Evolutionary conservation across 129 eudicot genomes (phyloP), one percentile per base, ranked within the genome.

Genomic region (Pittosporum tobira): DNA sequence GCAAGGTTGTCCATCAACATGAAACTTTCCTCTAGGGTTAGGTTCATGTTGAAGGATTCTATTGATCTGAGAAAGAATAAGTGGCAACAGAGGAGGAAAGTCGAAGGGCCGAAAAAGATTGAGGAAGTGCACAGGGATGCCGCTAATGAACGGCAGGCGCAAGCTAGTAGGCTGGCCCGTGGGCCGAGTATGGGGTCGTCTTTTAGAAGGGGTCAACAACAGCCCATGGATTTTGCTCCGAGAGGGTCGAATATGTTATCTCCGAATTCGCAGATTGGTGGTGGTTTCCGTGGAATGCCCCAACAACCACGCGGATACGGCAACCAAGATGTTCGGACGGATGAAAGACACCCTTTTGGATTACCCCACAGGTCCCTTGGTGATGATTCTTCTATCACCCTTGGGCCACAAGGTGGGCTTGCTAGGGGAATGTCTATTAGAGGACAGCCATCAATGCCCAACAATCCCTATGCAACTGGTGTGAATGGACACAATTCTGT

Each of bases 331-430:
- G 67, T 57, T 2, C 73, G 94, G 53, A 57, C 52, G 24, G 98
- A 91, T 26, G 90, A 86, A 47, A 77, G 87, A 31, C 78, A 76
- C 54, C 12, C 71, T 59, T 75, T 67, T 48, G 95, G 85, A 6
- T 64, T 87, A 48, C 66, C 76, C 22, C 81, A 71, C 48, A 77
- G 99, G 57, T 71, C 82, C 24, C 62, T 76, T 45, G 83, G 81
- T 44, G 81, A 74, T 64, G 96, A 84, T 29, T 57, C n/a, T n/a
- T n/a, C 81, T 26, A 87, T 91, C 47, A 83, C 94, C 52, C 87
- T 91, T 13, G 96, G 90, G 71, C 96, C 99, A 45, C 99, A 91
- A 77, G 99, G 99, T 40, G 99, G 96, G 48, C 87, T 91, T 61
- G 99, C 94, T 2, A 74, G 85, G 69, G 88, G 96, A 57, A 91